Evolutionary conservation across 106 monocot species (phyloP).

Genomic region (Ottelia alismoides): DNA sequence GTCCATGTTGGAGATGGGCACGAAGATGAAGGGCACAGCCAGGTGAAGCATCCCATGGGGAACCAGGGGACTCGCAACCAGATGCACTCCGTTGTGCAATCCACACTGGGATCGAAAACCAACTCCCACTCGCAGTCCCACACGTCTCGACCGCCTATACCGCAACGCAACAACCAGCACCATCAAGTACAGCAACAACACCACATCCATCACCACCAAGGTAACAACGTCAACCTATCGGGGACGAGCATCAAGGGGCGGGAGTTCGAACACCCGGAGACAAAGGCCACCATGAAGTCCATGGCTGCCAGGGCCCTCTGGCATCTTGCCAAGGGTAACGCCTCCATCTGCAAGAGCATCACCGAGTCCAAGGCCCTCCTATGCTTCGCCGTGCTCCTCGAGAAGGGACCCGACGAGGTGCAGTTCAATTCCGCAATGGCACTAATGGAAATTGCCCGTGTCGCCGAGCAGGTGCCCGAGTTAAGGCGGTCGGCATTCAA

Average conservation of each 20-base stretch:
- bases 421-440: conserved; percentile 84
- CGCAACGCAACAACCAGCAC: not conserved
- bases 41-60: conserved; percentile 12
- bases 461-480: conserved; percentile 64
- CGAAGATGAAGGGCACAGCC: conserved; percentile 1
- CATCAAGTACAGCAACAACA: conserved; percentile 6
- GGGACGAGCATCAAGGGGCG: conserved; percentile 41
- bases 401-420: conserved; percentile 69
- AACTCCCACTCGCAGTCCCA: conserved; percentile 4
- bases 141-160: too few relatives aligned
- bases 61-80: conserved; percentile 12
- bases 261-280: conserved; percentile 54
- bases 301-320: conserved; percentile 62
- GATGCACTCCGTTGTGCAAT: conserved; percentile 39
- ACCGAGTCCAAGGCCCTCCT: conserved; percentile 81
- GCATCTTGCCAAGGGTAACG: conserved; percentile 51
- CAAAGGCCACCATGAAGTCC: conserved; percentile 54
- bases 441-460: conserved; percentile 66
- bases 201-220: too few relatives aligned
- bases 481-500: conserved; percentile 78
- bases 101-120: conserved; percentile 34
- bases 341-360: conserved; percentile 77
- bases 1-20: not conserved
- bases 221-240: conserved; percentile 8
- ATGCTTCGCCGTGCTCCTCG: conserved; percentile 83